Percentiles rank a stretch among this genome's conserved stretches.
Evolutionary conservation across 2,329 filamentous ascomycete genomes (phyloP).

Genomic region (Xylariaceae sp.): DNA sequence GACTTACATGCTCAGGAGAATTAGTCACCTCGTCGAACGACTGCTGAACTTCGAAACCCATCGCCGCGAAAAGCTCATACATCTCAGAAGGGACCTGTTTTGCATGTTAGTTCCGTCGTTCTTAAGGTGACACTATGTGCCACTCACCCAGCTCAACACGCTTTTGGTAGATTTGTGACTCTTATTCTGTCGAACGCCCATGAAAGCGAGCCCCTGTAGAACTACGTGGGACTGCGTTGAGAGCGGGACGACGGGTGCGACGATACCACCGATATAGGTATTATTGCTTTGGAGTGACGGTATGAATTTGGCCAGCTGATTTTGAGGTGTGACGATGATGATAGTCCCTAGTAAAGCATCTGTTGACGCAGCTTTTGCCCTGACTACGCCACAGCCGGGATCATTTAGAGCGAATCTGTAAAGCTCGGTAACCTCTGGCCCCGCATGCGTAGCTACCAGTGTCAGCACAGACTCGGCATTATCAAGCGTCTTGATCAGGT

Average conservation of each 20-base stretch:
- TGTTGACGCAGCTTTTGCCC: slow-evolving; percentile 63
- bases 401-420: slow-evolving; percentile 73
- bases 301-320: slow-evolving; percentile 64
- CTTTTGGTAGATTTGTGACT: slow-evolving; percentile 69
- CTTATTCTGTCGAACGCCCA: slow-evolving; percentile 80
- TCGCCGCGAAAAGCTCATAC: slow-evolving; percentile 27
- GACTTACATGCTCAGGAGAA: slow-evolving; percentile 31
- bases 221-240: slow-evolving; percentile 66
- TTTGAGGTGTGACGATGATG: slow-evolving; percentile 70
- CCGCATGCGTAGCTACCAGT: slow-evolving; percentile 69
- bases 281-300: slow-evolving; percentile 61
- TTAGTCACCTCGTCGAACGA: slow-evolving; percentile 33
- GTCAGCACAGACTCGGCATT: slow-evolving; percentile 70
- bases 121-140: slow-evolving; percentile 1
- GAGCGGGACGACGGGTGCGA: slow-evolving; percentile 72
- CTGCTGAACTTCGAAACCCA: slow-evolving; percentile 33
- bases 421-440: slow-evolving; percentile 74
- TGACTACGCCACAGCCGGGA: slow-evolving; percentile 73
- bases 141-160: slow-evolving; percentile 74
- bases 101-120: slow-evolving; percentile 22
- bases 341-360: slow-evolving; percentile 73
- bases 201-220: slow-evolving; percentile 70
- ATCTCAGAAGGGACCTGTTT: slow-evolving; percentile 30
- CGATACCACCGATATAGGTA: slow-evolving; percentile 66
- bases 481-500: slow-evolving; percentile 76